A percentile compares a stretch with the other conserved stretches of the same genome.
Conservation (phyloP, 2,329 filamentous ascomycete genomes). For the Colletotrichum eremochloae region DNA sequence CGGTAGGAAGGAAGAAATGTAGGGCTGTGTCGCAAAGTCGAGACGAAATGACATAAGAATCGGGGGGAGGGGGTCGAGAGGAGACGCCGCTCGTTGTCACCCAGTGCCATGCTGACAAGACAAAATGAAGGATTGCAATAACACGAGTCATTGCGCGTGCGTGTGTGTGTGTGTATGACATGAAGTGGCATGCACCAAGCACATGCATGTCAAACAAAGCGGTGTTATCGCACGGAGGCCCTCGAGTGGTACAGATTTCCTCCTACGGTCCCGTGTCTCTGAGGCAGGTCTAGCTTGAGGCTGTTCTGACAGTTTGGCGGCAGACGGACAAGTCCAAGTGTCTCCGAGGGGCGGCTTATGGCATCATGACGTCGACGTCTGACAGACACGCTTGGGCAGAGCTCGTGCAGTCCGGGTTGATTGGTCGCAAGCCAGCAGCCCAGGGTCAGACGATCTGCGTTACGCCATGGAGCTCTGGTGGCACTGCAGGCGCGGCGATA, state of each 20-base stretch:
- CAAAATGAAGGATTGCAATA: slow-evolving; percentile 1
- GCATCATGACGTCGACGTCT: slow-evolving; percentile 31
- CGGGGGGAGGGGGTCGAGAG: neutral
- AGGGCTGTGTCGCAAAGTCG: slow-evolving; percentile 11
- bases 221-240: slow-evolving; percentile 8
- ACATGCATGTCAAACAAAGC: slow-evolving; percentile 34
- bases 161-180: neutral
- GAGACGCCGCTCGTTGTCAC: slow-evolving; percentile 1
- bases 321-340: neutral
- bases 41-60: slow-evolving; percentile 34
- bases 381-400: slow-evolving; percentile 24
- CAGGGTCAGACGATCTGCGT: slow-evolving; percentile 39
- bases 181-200: slow-evolving; percentile 16
- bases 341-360: slow-evolving; percentile 15
- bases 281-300: too few relatives aligned
- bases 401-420: slow-evolving; percentile 13
- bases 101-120: slow-evolving; percentile 10
- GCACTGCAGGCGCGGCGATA: slow-evolving; percentile 34
- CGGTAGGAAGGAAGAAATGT: neutral
- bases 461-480: slow-evolving; percentile 28
- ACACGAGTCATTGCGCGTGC: slow-evolving; percentile 21
- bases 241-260: neutral
- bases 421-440: slow-evolving; percentile 9
- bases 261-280: neutral
- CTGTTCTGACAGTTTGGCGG: slow-evolving; percentile 15